Evolutionary conservation across 2,329 filamentous ascomycete species (phyloP), one percentile per base, ranked within the genome.

Genomic region (Lithohypha guttulata): DNA sequence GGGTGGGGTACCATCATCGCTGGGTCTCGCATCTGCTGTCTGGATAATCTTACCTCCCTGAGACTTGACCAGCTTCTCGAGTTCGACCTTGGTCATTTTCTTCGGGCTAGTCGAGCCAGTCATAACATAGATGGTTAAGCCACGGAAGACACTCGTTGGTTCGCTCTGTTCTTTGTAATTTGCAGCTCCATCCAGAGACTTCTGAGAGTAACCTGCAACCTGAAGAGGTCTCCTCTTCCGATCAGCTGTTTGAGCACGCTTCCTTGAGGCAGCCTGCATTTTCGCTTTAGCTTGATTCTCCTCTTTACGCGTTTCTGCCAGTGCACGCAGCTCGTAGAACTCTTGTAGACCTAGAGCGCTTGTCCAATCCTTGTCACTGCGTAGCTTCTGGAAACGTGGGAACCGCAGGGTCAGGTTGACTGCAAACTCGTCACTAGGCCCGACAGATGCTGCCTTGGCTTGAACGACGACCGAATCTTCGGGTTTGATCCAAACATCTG

Each of bases 401-500:
- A 98, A 98, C 1, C 91, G 79, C 26, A 98, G 64, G 0, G 91
- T 96, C 44, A 81, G 66, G 1, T 75, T 75, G 11, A 75, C 75
- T 6, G 80, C 78, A 55, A 95, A 96, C 42, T 81, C 77, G 37
- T 87, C 81, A 1, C 83, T 89, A 0, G 68, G 62, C 1, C 73
- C 75, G 0, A 93, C 75, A 14, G 79, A 84, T 1, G 89, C 81
- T 3, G 87, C 91, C 60, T 96, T 98, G 45, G 91, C 82, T 30
- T 83, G 81, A 0, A 98, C 52, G 1, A 98, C 85, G 11, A 98
- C 61, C 0, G 87, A 95, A 44, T 96, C 84, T 37, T 75, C 77
- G 0, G 91, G 86, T 22, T 81, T 79, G 53, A 98, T 96, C 87
- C 87, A 98, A 38, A 87, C 74, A 53, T 98, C 89, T 0, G 91